These are phyloP conservation scores for Bipolaris oryzae DNA, from an alignment of 2,329 filamentous ascomycete species.

Conservation along the genomic window DNA sequence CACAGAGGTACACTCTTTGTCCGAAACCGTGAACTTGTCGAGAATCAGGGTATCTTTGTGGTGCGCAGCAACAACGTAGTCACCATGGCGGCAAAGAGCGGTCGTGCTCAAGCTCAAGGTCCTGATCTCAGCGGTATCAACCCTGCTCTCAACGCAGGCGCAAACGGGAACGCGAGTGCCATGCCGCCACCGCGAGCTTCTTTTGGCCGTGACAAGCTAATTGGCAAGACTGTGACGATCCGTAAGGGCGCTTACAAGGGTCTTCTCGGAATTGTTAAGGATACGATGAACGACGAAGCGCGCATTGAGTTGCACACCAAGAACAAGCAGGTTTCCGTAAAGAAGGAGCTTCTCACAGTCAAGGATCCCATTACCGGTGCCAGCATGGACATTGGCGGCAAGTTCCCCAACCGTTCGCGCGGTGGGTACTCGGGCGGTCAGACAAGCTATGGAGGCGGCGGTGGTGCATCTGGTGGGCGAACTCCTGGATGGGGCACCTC, in stretches of 20 bases:
- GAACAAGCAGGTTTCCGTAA: constrained; percentile 85
- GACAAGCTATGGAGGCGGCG: constrained; percentile 41
- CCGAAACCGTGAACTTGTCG: constrained; percentile 79
- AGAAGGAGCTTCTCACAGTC: constrained; percentile 80
- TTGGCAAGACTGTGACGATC: constrained; percentile 91
- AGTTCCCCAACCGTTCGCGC: constrained; percentile 44
- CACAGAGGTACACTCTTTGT: constrained; percentile 91
- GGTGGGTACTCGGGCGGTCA: constrained; percentile 47
- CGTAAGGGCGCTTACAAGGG: constrained; percentile 90
- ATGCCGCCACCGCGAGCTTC: constrained; percentile 70
- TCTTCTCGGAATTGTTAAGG: constrained; percentile 91
- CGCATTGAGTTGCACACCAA: constrained; percentile 94
- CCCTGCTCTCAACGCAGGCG: constrained; percentile 71
- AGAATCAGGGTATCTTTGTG: constrained; percentile 91
- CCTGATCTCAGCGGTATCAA: constrained; percentile 92
- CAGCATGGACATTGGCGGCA: constrained; percentile 66
- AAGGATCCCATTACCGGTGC: constrained; percentile 81
- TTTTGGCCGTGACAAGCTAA: constrained; percentile 78
- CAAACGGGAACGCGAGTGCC: constrained; percentile 56
- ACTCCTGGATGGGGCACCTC: constrained; percentile 45
- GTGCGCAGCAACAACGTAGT: constrained; percentile 83
- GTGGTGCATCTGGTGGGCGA: constrained; percentile 45
- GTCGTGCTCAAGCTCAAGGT: constrained; percentile 71
- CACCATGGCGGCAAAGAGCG: constrained; percentile 93
- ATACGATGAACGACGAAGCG: constrained; percentile 83